A percentile compares a stretch with the other conserved stretches of the same genome.
These are phyloP conservation scores for Selaginella tamariscina DNA, from an alignment of 75 land plant genomes.

Conservation along the genomic window DNA sequence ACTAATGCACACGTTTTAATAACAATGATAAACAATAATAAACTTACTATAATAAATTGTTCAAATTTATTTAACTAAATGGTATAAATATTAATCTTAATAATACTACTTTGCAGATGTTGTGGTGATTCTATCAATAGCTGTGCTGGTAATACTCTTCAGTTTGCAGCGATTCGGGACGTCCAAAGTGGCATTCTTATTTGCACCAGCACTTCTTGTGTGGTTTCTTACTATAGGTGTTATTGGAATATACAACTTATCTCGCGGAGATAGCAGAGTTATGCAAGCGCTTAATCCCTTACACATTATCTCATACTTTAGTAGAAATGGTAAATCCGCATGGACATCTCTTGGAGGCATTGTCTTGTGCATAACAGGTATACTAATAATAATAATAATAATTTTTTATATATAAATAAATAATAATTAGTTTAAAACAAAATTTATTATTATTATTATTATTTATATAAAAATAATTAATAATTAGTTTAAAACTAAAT, in stretches of 20 bases:
- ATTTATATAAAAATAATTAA: neutral
- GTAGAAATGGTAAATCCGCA: slow-evolving; percentile 47
- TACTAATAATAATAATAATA: neutral
- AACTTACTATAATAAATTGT: neutral
- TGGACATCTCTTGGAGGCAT: slow-evolving; percentile 93
- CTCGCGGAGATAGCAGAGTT: slow-evolving; percentile 46
- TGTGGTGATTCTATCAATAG: slow-evolving; percentile 61
- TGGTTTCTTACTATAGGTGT: slow-evolving; percentile 85
- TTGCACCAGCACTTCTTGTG: slow-evolving; percentile 73
- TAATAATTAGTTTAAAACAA: neutral
- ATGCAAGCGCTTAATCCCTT: slow-evolving; percentile 77
- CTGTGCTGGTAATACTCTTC: slow-evolving; percentile 64
- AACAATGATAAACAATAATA: neutral
- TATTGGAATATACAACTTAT: slow-evolving; percentile 77
- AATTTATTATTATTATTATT: no score
- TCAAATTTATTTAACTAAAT: no score
- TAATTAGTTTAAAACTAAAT: neutral
- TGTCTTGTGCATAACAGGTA: slow-evolving; percentile 91
- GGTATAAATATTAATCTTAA: neutral
- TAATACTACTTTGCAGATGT: slow-evolving; percentile 38
- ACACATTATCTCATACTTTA: slow-evolving; percentile 60
- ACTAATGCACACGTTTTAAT: neutral
- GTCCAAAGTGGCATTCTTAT: slow-evolving; percentile 61
- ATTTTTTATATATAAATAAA: neutral
- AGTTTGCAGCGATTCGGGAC: slow-evolving; percentile 89